Base-by-base conservation (phyloP, 192 early-diverging fungal genomes). In the Backusella westeae region DNA sequence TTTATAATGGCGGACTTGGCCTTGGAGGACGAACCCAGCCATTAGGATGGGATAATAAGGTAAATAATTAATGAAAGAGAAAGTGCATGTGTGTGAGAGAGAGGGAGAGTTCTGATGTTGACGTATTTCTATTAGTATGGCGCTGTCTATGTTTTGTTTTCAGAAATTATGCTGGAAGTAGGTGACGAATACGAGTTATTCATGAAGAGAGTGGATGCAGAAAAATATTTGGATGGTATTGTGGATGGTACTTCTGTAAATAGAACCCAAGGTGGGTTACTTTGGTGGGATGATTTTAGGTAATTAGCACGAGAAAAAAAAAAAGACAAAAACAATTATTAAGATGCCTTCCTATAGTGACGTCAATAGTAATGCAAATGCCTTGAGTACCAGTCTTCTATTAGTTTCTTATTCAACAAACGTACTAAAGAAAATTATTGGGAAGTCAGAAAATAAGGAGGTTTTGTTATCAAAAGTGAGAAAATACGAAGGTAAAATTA, bases 41-140 rank as follows among this genome's bases (percentile, higher is more conserved):
- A 10, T 74, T 87, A 36, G 83, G 84, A 29, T 89, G 88, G 88
- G 82, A 85, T 52, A 82, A 86, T 71, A 85, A 88, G 52, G 36
- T 69, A 72, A 53, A 23, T 3, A 0, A 29, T 19, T 21, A 19
- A 52, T 6, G 23, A 34, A n/a, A 52, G 42, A 44, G 4, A 5
- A 44, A 15, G 15, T 44, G 15, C 42, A 1, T 32, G 0, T 9
- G 15, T 8, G 5, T n/a, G 6, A 46, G 34, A 29, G 7, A 32
- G 26, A 26, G 15, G 32, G 34, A 17, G 7, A 29, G n/a, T 1
- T n/a, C 53, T 23, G 21, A 23, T 56, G 53, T 21, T n/a, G 8
- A 10, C 1, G 1, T 53, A 10, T 21, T 6, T 52, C 1, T 53
- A 1, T 73, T 81, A 90, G 69, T 59, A 72, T 10, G 84, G 80